These are phyloP conservation scores for Lentinula lateritia DNA, from an alignment of 768 basidiomycete species.

Conservation along the genomic window DNA sequence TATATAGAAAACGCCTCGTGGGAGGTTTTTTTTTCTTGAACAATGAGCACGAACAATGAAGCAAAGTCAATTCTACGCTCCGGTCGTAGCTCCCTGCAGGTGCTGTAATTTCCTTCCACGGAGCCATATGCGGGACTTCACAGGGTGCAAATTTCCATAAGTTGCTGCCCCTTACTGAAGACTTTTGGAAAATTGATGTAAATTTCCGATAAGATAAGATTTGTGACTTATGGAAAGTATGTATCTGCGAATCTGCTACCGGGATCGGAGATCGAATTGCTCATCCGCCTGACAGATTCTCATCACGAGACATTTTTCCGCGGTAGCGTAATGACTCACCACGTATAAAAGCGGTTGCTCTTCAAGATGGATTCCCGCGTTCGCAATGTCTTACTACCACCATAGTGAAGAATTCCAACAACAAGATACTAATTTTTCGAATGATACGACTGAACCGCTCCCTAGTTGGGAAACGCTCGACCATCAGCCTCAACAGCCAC, in stretches of 20 bases:
- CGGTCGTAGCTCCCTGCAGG: not conserved
- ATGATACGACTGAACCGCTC: too few species aligned
- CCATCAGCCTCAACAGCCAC: not conserved
- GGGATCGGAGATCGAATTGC: not conserved
- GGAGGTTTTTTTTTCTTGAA: not conserved
- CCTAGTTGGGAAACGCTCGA: not conserved
- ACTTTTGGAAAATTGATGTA: too few species aligned
- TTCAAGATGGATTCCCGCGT: not conserved
- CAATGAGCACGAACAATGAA: not conserved
- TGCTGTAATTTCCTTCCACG: not conserved
- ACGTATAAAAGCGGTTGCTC: not conserved
- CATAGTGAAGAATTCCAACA: not conserved
- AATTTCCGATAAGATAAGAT: too few species aligned
- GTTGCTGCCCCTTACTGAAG: too few species aligned
- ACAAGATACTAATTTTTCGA: not conserved
- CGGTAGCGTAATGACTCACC: not conserved
- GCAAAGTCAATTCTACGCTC: not conserved
- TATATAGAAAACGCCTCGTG: not conserved
- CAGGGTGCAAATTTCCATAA: too few species aligned
- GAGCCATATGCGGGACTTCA: not conserved
- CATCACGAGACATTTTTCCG: not conserved
- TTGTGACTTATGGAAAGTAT: too few species aligned
- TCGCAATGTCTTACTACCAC: slow-evolving; percentile 4
- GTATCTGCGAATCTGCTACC: not conserved
- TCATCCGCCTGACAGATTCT: not conserved